Base-by-base conservation (phyloP, 192 early-diverging fungal species). In the Jimgerdemannia lactiflua region DNA sequence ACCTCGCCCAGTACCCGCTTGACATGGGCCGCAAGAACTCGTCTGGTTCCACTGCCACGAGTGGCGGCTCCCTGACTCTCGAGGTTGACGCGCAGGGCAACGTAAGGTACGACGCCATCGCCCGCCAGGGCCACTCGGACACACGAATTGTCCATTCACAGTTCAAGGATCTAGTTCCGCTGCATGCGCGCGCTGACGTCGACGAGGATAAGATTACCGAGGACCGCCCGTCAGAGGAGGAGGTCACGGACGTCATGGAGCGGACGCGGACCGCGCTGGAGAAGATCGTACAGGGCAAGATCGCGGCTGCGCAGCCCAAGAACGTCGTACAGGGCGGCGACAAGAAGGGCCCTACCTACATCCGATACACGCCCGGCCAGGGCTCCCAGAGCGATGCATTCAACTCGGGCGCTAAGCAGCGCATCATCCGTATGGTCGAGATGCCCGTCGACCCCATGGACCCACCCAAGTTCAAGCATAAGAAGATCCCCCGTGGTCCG, bases 381-480 rank as follows among this genome's bases (percentile, higher is more conserved):
- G 78, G 78, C 9, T 71, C 72, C n/a, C 88, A 90, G 70, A 88
- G 88, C 6, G 88, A 87, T 6, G 82, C 82, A 42, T 88, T 86
- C 69, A 92, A 92, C 65, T 92, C 93, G 39, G 94, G 92, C 3
- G 93, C 92, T 3, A 83, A 82, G 29, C 93, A 97, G 69, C 85
- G 98, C n/a, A 95, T 99, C 43, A 97, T 99, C 70, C 87, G 92
- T 40, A 96, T 99, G 88, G 91, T 94, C 0, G 94, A 98, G 66
- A 96, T 95, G 76, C 98, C 97, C 41, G 87, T 94, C 10, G 98
- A 99, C 81, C 98, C 98, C 18, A 91, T 99, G 91, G 97, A 95
- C 75, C 98, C 98, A 67, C 91, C 97, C 40, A 92, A 90, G 71
- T 95, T 97, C 82, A 91, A 95, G 74, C 92, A 93, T 78, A 97